These are phyloP conservation scores for Penicillium egyptiacum DNA, from an alignment of 495 filamentous ascomycete species.

Conservation along the genomic window DNA sequence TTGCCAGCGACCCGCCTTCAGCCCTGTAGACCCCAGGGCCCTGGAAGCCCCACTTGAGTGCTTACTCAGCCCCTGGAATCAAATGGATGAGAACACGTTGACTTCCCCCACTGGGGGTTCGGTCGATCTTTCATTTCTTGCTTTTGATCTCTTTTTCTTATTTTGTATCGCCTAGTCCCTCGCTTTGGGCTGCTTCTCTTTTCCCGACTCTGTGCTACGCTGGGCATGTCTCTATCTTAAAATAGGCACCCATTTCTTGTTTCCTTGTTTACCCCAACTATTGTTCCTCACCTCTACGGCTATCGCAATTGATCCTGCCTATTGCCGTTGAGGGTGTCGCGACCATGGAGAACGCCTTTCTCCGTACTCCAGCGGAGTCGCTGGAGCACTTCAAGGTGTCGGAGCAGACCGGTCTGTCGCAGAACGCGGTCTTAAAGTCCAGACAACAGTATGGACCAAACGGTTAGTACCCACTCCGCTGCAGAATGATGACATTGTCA, in stretches of 20 bases:
- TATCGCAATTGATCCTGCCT: conserved; percentile 13
- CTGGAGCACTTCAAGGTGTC: conserved; percentile 71
- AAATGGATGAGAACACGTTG: conserved; percentile 44
- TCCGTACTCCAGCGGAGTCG: conserved; percentile 64
- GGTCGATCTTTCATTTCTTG: not conserved
- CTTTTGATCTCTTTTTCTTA: conserved; percentile 6
- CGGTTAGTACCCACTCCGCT: conserved; percentile 55
- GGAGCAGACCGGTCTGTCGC: conserved; percentile 65
- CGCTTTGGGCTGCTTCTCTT: conserved; percentile 6
- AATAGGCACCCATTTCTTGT: conserved; percentile 14
- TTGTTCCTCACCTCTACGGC: conserved; percentile 21
- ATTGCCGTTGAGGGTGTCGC: conserved; percentile 23
- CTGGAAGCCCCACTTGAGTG: not conserved
- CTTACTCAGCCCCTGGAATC: conserved; percentile 25
- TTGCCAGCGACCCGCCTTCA: conserved; percentile 16
- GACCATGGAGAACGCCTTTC: conserved; percentile 79
- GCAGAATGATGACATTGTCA: conserved; percentile 1
- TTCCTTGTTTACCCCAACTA: conserved; percentile 23
- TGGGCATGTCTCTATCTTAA: conserved; percentile 22
- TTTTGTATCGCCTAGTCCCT: conserved; percentile 9
- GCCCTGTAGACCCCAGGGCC: conserved; percentile 20
- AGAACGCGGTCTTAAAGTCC: conserved; percentile 62
- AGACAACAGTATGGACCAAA: conserved; percentile 77
- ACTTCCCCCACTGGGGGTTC: conserved; percentile 20
- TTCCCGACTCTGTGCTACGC: conserved; percentile 11